Evolutionary conservation across 208 protist genomes (phyloP).

Genomic region (Entamoeba histolytica): DNA sequence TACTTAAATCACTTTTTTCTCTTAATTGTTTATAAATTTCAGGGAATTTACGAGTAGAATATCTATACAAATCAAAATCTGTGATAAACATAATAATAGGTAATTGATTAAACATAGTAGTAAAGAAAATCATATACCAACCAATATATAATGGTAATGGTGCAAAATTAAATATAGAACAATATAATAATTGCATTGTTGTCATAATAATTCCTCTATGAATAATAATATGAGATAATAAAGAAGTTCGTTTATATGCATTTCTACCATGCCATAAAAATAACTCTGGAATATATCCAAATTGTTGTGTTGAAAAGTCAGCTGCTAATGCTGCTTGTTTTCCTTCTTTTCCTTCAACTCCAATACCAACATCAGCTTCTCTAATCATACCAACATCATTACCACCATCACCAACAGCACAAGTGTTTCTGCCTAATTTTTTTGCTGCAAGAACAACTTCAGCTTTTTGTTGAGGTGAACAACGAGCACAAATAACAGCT

Average conservation of each 20-base stretch:
- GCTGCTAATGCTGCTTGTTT: constrained; percentile 11
- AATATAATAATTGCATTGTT: neutral
- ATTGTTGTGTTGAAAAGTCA: constrained; percentile 19
- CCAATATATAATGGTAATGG: neutral
- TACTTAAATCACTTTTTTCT: neutral
- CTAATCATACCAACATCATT: constrained; percentile 25
- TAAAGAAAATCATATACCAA: neutral
- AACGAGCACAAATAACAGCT: neutral
- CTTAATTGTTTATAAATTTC: neutral
- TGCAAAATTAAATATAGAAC: neutral
- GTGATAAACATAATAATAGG: neutral
- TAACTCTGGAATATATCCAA: constrained; percentile 1
- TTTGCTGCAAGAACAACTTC: neutral
- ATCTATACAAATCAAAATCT: neutral
- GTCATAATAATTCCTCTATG: neutral
- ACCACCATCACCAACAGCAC: constrained; percentile 27
- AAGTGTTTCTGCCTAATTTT: neutral
- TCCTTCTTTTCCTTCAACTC: constrained; percentile 19
- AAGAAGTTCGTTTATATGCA: neutral
- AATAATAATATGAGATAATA: neutral
- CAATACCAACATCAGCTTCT: constrained; percentile 17
- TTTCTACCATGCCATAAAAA: constrained; percentile 20
- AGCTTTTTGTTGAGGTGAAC: constrained; percentile 7
- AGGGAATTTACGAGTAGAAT: neutral
- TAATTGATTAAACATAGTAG: neutral